Conservation (phyloP, 1,284 basidiomycete species). For the Melampsora larici-populina region DNA sequence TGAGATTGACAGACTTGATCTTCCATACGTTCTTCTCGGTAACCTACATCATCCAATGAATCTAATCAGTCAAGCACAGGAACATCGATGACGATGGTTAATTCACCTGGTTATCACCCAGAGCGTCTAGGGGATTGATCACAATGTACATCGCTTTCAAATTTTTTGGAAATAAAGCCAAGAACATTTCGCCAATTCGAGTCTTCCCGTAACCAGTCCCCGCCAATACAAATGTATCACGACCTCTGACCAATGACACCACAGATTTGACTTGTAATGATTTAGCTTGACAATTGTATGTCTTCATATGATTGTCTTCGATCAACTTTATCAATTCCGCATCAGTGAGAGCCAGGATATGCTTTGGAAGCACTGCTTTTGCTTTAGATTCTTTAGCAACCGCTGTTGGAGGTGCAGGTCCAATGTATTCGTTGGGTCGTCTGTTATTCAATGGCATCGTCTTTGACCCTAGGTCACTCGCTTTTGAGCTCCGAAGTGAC, state of each 20-base stretch:
- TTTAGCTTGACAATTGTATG: neutral
- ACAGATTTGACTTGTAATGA: neutral
- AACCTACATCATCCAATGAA: neutral
- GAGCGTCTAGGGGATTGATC: conserved; percentile 5
- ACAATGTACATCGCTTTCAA: neutral
- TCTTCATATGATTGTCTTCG: neutral
- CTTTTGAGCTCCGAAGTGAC: too few species aligned
- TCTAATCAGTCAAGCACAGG: neutral
- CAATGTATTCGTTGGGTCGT: too few species aligned
- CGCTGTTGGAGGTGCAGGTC: too few species aligned
- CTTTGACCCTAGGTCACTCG: too few species aligned
- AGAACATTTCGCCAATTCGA: neutral
- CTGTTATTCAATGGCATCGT: too few species aligned
- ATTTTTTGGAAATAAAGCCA: neutral
- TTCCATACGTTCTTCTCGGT: neutral
- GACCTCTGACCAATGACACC: neutral
- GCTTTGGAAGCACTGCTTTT: too few species aligned
- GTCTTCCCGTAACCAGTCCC: conserved; percentile 22
- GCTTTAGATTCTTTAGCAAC: too few species aligned
- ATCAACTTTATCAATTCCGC: too few species aligned
- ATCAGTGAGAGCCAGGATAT: too few species aligned
- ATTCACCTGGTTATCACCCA: conserved; percentile 12
- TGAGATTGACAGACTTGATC: neutral
- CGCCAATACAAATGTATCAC: conserved; percentile 13
- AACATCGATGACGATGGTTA: neutral